Evolutionary conservation across 805 yeast species (phyloP).

Genomic region (Barnettozyma siamensis): DNA sequence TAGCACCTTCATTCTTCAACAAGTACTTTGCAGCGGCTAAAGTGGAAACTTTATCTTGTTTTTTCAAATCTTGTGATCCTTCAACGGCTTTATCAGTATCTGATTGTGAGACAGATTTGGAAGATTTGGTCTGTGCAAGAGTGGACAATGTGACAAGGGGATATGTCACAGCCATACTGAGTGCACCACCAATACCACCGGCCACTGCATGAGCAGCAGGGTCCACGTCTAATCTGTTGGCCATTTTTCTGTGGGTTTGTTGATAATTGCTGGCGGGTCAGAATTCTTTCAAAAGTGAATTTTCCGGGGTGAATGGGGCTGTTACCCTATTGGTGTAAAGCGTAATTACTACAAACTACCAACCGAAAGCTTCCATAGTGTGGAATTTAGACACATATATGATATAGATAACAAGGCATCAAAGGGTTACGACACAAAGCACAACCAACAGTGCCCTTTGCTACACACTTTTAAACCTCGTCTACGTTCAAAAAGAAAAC

Average conservation of each 20-base stretch:
- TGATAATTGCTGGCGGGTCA: too few species aligned
- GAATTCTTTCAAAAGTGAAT: not conserved
- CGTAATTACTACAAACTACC: too few species aligned
- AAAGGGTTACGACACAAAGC: too few species aligned
- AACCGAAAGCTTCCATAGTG: too few species aligned
- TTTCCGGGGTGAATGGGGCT: not conserved
- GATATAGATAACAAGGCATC: too few species aligned
- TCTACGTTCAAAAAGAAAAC: too few species aligned
- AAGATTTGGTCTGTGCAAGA: slow-evolving; percentile 69
- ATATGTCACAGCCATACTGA: slow-evolving; percentile 81
- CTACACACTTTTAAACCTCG: too few species aligned
- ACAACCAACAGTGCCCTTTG: too few species aligned
- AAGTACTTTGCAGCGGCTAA: slow-evolving; percentile 41
- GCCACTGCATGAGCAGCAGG: slow-evolving; percentile 77
- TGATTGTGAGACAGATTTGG: slow-evolving; percentile 18
- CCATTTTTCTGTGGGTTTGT: slow-evolving; percentile 14
- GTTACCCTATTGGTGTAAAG: too few species aligned
- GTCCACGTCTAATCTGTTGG: slow-evolving; percentile 23
- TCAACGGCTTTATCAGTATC: slow-evolving; percentile 3
- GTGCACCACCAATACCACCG: slow-evolving; percentile 91
- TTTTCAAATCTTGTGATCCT: slow-evolving; percentile 4
- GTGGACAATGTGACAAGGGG: slow-evolving; percentile 87
- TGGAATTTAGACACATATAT: too few species aligned
- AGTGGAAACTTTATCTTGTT: slow-evolving; percentile 20
- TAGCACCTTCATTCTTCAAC: slow-evolving; percentile 51